Conservation (phyloP, 345 rosid genomes). For the sweet orange (Citrus sinensis) region DVS_A1.0 CM039162.1:24820001-24820500, state of each 20-base stretch:
- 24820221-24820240: slow-evolving; percentile 79
- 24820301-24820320: slow-evolving; percentile 52
- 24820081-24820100: slow-evolving; percentile 67
- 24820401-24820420: slow-evolving; percentile 8
- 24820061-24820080: slow-evolving; percentile 73
- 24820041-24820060: slow-evolving; percentile 68
- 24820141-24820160: slow-evolving; percentile 66
- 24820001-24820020: slow-evolving; percentile 70
- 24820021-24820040: slow-evolving; percentile 60
- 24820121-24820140: slow-evolving; percentile 68
- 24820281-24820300: slow-evolving; percentile 44
- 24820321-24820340: slow-evolving; percentile 34
- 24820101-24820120: slow-evolving; percentile 58
- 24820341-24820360: slow-evolving; percentile 26
- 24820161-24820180: slow-evolving; percentile 80
- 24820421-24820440: slow-evolving; percentile 9
- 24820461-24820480: slow-evolving; percentile 4
- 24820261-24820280: slow-evolving; percentile 73
- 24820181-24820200: slow-evolving; percentile 63
- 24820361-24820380: slow-evolving; percentile 49
- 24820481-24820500: slow-evolving; percentile 1
- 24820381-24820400: slow-evolving; percentile 20
- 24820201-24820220: slow-evolving; percentile 47
- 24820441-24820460: slow-evolving; percentile 25
- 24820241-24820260: slow-evolving; percentile 67